Percentiles rank a stretch among this genome's conserved stretches.
phyloP scores from a whole-genome alignment of 2,329 filamentous ascomycete genomes.

The Chrysoporthe deuterocubensis region DNA sequence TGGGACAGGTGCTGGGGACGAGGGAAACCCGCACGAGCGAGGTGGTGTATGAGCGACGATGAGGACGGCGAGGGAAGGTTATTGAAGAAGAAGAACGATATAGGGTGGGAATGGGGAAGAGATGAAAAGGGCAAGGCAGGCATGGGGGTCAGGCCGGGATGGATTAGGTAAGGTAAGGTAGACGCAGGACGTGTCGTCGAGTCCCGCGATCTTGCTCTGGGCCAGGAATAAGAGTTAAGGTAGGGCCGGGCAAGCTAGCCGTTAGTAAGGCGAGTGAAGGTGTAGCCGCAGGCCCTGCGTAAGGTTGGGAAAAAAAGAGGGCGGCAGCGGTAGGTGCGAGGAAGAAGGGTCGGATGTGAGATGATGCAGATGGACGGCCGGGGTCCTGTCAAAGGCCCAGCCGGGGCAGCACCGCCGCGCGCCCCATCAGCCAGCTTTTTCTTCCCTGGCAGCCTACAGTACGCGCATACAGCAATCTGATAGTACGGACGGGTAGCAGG shows the following conservation, averaged over 20 bases:
- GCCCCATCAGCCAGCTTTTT: background rate
- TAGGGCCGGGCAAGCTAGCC: background rate
- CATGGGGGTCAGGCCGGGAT: constrained; percentile 17
- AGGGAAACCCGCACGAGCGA: background rate
- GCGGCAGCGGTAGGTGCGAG: constrained; percentile 5
- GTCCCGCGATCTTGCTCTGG: background rate
- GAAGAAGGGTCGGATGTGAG: constrained; percentile 7
- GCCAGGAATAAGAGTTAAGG: background rate
- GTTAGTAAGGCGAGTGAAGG: constrained; percentile 1
- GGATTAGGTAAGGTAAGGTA: constrained; percentile 26
- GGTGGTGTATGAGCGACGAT: constrained; percentile 3
- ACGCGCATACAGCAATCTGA: background rate
- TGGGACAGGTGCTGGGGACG: background rate
- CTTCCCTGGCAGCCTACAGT: background rate
- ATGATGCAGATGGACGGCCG: constrained; percentile 6
- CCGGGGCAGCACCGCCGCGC: constrained; percentile 1
- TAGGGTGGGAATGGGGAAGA: constrained; percentile 22
- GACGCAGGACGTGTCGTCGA: constrained; percentile 3
- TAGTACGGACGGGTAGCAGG: background rate
- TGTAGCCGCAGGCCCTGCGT: constrained; percentile 1
- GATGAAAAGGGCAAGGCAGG: constrained; percentile 26
- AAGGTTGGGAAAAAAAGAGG: background rate
- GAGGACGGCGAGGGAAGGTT: constrained; percentile 10
- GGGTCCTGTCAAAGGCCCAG: background rate
- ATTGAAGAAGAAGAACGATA: constrained; percentile 21